These are phyloP conservation scores for Gracilaria domingensis DNA, from an alignment of 23 red algal genomes.

Conservation along the genomic window DNA sequence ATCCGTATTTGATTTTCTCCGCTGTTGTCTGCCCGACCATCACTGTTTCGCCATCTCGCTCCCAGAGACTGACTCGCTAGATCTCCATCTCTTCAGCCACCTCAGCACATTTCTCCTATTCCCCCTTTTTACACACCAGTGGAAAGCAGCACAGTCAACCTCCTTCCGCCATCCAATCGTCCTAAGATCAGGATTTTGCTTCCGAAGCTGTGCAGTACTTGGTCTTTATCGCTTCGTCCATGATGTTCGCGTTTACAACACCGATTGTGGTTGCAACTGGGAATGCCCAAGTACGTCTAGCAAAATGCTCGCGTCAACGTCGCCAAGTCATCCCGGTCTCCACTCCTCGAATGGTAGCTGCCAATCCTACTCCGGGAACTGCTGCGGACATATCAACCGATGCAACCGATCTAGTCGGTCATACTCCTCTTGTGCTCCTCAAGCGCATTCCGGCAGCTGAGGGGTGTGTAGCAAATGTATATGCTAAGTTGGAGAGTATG, in stretches of 20 bases:
- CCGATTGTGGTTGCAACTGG: not conserved
- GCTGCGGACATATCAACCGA: constrained; percentile 15
- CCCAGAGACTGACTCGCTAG: not conserved
- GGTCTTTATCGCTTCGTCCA: not conserved
- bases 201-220: not conserved
- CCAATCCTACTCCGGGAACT: constrained; percentile 5
- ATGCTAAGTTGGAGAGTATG: constrained; percentile 95
- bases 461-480: constrained; percentile 82
- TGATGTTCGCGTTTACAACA: constrained; percentile 41
- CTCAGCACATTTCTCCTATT: no score
- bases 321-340: not conserved
- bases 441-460: constrained; percentile 80
- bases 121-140: no score
- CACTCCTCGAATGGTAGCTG: constrained; percentile 27
- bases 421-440: constrained; percentile 86
- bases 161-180: not conserved
- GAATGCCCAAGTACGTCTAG: not conserved
- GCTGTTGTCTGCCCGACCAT: no score
- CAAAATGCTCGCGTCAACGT: not conserved
- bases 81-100: not conserved
- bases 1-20: not conserved
- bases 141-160: no score
- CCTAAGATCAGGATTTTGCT: not conserved
- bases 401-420: constrained; percentile 81
- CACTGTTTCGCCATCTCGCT: not conserved